Evolutionary conservation across 257 asterid genomes (phyloP), one percentile per base, ranked within the genome.

Genomic region (Nyctanthes arbortristis): DNA sequence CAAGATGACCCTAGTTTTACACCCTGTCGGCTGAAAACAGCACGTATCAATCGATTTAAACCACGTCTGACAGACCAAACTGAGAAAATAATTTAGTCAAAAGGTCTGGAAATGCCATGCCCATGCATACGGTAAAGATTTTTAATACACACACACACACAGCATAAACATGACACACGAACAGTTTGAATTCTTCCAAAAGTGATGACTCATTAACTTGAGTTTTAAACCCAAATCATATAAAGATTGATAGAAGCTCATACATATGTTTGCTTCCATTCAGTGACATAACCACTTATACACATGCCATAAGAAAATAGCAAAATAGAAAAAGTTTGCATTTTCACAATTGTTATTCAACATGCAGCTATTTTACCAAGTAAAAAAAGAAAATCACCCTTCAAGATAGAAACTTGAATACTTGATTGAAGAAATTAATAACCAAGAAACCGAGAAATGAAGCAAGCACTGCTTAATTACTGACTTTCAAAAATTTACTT

Each of bases 281-380:
- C 40, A 11, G 33, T 60, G 54, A 60, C 7, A 32, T 37, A 58
- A 49, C 54, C 16, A 43, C 3, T 43, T 35, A 57, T 12, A 20
- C 67, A 27, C 30, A 43, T 43, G 4, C 13, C 47, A 36, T 7
- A 36, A 40, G 52, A 40, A 12, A 43, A 43, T n/a, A n/a, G 25
- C 40, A 24, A 34, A 77, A 43, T 30, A 71, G 32, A 68, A 61
- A 29, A 63, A 65, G 29, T 22, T 37, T 11, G 12, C 57, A 35
- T 60, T 57, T 39, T 40, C 34, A 32, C 32, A 47, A n/a, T 65
- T 20, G 68, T n/a, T 62, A 31, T 56, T 27, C 69, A 62, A 76
- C 69, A 76, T 80, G 73, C 77, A 76, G 69, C 70, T 22, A 66
- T 58, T 61, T 67, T 47, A 69, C 63, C 65, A 75, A 72, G 65